phyloP scores from a whole-genome alignment of 768 basidiomycete species.

The Vararia minispora region DNA sequence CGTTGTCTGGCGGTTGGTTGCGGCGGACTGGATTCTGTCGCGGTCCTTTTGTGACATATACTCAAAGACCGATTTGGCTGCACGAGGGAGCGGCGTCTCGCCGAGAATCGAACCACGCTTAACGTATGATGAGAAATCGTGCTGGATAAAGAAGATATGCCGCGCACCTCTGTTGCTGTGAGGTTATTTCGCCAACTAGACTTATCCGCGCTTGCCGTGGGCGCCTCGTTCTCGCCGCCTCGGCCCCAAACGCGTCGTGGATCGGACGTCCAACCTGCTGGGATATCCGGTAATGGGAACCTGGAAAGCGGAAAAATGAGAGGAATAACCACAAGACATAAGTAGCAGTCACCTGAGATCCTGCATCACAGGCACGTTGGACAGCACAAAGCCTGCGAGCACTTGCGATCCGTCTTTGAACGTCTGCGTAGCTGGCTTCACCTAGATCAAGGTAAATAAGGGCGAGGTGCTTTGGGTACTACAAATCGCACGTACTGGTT shows the following conservation, averaged over 20 bases:
- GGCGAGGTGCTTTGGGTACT: not conserved
- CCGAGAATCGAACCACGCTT: conserved; percentile 80
- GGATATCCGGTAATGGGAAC: conserved; percentile 78
- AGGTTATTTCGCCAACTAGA: conserved; percentile 21
- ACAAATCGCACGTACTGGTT: conserved; percentile 1
- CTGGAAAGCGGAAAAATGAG: conserved; percentile 27
- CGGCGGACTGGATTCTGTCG: conserved; percentile 65
- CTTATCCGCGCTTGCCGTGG: conserved; percentile 28
- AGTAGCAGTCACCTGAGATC: conserved; percentile 47
- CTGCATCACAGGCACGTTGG: conserved; percentile 54
- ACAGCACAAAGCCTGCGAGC: conserved; percentile 65
- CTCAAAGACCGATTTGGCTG: conserved; percentile 82
- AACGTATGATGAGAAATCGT: not conserved
- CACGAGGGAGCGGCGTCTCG: conserved; percentile 60
- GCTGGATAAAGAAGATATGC: not conserved
- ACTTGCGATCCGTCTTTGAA: conserved; percentile 74
- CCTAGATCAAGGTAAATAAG: conserved; percentile 10
- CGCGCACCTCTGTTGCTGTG: conserved; percentile 7
- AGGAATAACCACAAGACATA: conserved; percentile 9
- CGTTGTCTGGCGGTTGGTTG: conserved; percentile 19
- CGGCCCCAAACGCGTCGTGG: conserved; percentile 65
- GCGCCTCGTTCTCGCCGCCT: conserved; percentile 27
- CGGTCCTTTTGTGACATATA: conserved; percentile 88
- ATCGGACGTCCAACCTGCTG: conserved; percentile 76
- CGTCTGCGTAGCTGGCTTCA: conserved; percentile 19